Evolutionary conservation across 2,329 filamentous ascomycete genomes (phyloP), one percentile per base, ranked within the genome.

Genomic region (Cercospora sojina): DNA sequence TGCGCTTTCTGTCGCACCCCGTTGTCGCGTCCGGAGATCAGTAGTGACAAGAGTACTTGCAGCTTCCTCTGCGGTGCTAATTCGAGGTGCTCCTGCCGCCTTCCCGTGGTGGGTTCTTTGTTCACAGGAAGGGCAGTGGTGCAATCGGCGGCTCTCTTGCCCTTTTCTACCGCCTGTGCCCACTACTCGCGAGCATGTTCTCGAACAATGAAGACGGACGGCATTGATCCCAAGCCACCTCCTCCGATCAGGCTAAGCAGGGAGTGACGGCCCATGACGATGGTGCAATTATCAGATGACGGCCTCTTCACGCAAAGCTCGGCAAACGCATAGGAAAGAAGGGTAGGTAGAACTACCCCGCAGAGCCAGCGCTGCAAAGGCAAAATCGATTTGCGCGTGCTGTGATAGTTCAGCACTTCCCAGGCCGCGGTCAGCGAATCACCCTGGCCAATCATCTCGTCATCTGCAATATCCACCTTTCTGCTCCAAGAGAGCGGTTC

Each of bases 271-370:
- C 23, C 51, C 51, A 55, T 55, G 51, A 55, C 51, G 51, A 25
- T 55, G 51, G 18, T 25, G n/a, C 51, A 25, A 55, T 55, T 55
- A 55, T 55, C 51, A 55, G 51, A 55, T 55, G 51, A 55, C 51
- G 51, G 23, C 23, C 51, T 55, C 51, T 55, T 55, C 51, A 55
- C 51, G 51, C 51, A 55, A 55, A 10, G 43, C 51, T 55, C 49
- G 49, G 49, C 49, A 55, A 55, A 47, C 49, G 27, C 27, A 27
- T 3, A 31, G 16, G 8, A 55, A 31, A 55, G 51, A 55, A 55
- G 51, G 49, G 51, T 55, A n/a, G n/a, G n/a, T n/a, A n/a, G n/a
- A n/a, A n/a, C n/a, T n/a, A 55, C 51, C 51, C 51, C 51, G 51
- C 51, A 55, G 27, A 55, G 23, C 23, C 23, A 55, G 23, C 27